Conservation (phyloP, 164 flowering plant species). For the Vitis vinifera region ASM3070453v1 NC_081811.1:25785501-25786000, state of each 20-base stretch:
- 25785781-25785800: constrained; percentile 16
- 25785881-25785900: constrained; percentile 22
- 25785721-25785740: constrained; percentile 80
- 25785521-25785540: constrained; percentile 40
- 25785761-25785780: constrained; percentile 66
- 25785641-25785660: constrained; percentile 52
- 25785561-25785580: constrained; percentile 37
- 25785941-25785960: constrained; percentile 40
- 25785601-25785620: constrained; percentile 37
- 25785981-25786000: constrained; percentile 23
- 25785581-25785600: constrained; percentile 55
- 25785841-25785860: constrained; percentile 18
- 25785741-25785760: constrained; percentile 91
- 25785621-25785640: constrained; percentile 30
- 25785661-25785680: constrained; percentile 56
- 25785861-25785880: not conserved
- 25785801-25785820: constrained; percentile 35
- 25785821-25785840: constrained; percentile 15
- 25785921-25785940: constrained; percentile 11
- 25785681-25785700: constrained; percentile 61
- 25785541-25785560: constrained; percentile 44
- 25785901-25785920: constrained; percentile 19
- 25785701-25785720: constrained; percentile 76
- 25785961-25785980: constrained; percentile 41
- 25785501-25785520: constrained; percentile 38